Percentiles rank a stretch among this genome's conserved stretches.
Conservation (phyloP, 345 rosid species). For the Orychophragmus violaceus region DNA sequence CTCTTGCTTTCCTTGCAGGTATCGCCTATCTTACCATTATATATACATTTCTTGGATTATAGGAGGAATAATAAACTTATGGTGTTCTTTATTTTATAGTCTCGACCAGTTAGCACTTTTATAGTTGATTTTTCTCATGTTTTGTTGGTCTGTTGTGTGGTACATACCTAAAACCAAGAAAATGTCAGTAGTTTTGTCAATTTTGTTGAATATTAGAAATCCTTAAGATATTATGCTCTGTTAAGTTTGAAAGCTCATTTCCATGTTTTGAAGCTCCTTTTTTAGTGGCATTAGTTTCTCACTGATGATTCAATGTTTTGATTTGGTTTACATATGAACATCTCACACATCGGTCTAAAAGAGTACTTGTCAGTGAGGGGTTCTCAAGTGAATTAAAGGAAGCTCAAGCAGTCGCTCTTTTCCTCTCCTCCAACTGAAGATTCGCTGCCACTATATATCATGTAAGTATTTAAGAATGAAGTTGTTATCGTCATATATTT, state of each 20-base stretch:
- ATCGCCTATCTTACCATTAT: neutral
- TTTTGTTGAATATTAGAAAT: too few species aligned
- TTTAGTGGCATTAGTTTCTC: too few species aligned
- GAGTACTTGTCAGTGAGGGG: slow-evolving; percentile 63
- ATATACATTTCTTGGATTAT: neutral
- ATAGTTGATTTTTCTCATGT: neutral
- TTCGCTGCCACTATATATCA: slow-evolving; percentile 23
- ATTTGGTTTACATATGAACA: slow-evolving; percentile 48
- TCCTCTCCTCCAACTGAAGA: slow-evolving; percentile 36
- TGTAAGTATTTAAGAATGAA: slow-evolving; percentile 9
- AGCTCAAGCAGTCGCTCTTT: slow-evolving; percentile 53
- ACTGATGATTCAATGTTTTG: too few species aligned
- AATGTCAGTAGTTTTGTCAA: neutral
- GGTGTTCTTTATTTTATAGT: neutral
- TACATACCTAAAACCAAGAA: neutral
- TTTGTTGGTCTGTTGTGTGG: neutral
- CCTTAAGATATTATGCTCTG: neutral
- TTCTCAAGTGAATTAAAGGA: slow-evolving; percentile 46
- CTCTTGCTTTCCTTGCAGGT: slow-evolving; percentile 60
- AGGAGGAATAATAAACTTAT: neutral
- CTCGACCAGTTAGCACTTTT: neutral
- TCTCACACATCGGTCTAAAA: slow-evolving; percentile 40
- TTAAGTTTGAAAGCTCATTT: neutral
- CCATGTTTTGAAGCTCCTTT: neutral
- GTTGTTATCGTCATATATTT: slow-evolving; percentile 30